Base-by-base conservation (phyloP, 495 filamentous ascomycete genomes). In the Chlorociboria aeruginascens region DNA sequence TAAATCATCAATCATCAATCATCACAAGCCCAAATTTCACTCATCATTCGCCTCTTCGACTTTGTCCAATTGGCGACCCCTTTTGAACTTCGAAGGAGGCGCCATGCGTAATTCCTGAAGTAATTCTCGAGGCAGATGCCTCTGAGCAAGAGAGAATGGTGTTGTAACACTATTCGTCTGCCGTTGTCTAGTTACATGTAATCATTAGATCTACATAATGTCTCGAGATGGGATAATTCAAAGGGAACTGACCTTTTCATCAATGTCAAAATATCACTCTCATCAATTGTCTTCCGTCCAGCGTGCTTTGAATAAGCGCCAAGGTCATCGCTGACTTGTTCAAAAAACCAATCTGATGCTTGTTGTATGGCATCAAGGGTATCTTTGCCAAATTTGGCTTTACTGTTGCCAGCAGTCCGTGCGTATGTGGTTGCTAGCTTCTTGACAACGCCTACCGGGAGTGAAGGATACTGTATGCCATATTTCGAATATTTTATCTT, bases 281-380 rank as follows among this genome's bases (percentile, higher is more conserved):
- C 87, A 45, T 92, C 83, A 58, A 95, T 89, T 3, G 79, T 87
- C 62, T 82, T 89, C 35, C 89, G 75, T 29, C 81, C 78, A 3
- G 85, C 87, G 62, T 95, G 89, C 41, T 80, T 70, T 8, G 89
- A 83, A 64, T 89, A 95, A 1, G 73, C 78, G 3, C 74, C 76
- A 49, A 95, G 67, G 57, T 93, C 86, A 20, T 85, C 84, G 47
- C 83, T 75, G 11, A 81, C 69, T 61, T 94, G 89, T 56, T 90
- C 83, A 58, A 94, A 93, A 63, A 86, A 95, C 79, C 83, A 88
- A 32, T 89, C 84, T 13, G 82, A 83, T 12, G 86, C 85, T 56
- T 84, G 79, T 59, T 81, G 77, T 33, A 95, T 80, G 20, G 78
- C 79, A 13, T 74, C 72, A 44, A 94, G 66, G 1, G 82, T 79